Percentiles rank a stretch among this genome's conserved stretches.
Evolutionary conservation across 1,139 yeast species (phyloP).

Genomic region (Geotrichum carabidarum): DNA sequence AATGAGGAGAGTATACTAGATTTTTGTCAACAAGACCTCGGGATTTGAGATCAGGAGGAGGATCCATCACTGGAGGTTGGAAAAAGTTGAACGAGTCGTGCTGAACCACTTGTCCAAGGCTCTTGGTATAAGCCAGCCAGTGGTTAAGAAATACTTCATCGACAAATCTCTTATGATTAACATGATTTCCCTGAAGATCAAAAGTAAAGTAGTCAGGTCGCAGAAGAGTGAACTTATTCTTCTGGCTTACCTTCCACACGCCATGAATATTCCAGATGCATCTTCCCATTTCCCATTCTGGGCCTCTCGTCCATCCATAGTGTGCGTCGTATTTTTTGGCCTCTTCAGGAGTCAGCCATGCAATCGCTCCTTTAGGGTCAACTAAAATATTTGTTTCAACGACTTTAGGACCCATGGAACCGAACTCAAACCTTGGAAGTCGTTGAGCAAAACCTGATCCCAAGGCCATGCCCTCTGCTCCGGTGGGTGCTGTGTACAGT

Average conservation of each 20-base stretch:
- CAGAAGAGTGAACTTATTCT: slow-evolving; percentile 36
- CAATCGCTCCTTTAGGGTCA: slow-evolving; percentile 61
- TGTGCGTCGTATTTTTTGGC: slow-evolving; percentile 44
- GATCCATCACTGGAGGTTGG: slow-evolving; percentile 77
- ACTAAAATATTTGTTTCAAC: slow-evolving; percentile 46
- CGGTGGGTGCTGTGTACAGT: slow-evolving; percentile 33
- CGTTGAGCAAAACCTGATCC: slow-evolving; percentile 69
- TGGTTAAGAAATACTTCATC: slow-evolving; percentile 58
- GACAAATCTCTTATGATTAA: slow-evolving; percentile 52
- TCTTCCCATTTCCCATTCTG: slow-evolving; percentile 61
- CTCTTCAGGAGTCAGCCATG: slow-evolving; percentile 53
- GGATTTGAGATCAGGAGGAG: slow-evolving; percentile 62
- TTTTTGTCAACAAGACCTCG: slow-evolving; percentile 32
- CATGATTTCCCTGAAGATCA: slow-evolving; percentile 40
- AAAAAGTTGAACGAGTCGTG: slow-evolving; percentile 50
- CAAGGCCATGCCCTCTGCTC: slow-evolving; percentile 38
- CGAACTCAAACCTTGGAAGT: slow-evolving; percentile 60
- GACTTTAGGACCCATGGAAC: slow-evolving; percentile 62
- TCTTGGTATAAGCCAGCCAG: slow-evolving; percentile 46
- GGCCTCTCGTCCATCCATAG: slow-evolving; percentile 65
- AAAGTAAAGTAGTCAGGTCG: slow-evolving; percentile 47
- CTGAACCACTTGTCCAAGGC: slow-evolving; percentile 40
- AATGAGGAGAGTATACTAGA: slow-evolving; percentile 79
- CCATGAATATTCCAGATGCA: slow-evolving; percentile 79
- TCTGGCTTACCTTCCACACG: slow-evolving; percentile 53